phyloP scores from a whole-genome alignment of 2,329 filamentous ascomycete genomes.

The Leptosphaerulina australis region DNA sequence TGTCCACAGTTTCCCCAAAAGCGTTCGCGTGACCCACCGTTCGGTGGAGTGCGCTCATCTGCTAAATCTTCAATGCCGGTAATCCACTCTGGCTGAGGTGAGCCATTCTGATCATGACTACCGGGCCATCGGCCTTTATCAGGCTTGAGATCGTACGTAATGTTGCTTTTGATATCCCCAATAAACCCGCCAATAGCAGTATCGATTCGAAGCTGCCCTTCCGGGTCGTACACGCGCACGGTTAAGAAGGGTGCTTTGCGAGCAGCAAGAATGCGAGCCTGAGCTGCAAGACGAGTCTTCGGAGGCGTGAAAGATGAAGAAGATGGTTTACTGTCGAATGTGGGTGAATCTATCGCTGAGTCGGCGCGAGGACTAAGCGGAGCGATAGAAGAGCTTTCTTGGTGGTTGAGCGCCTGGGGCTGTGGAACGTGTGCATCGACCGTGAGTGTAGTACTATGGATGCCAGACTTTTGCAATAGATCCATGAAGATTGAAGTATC shows the following conservation, averaged over 20 bases:
- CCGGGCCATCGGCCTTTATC: slow-evolving; percentile 48
- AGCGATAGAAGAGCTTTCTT: not conserved
- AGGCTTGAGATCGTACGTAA: slow-evolving; percentile 66
- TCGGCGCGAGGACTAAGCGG: slow-evolving; percentile 26
- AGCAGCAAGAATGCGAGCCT: slow-evolving; percentile 67
- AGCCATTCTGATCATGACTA: slow-evolving; percentile 19
- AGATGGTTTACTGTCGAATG: slow-evolving; percentile 9
- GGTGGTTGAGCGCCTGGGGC: not conserved
- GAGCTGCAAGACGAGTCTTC: slow-evolving; percentile 68
- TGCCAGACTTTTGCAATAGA: slow-evolving; percentile 8
- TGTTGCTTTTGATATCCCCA: slow-evolving; percentile 63
- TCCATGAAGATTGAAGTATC: slow-evolving; percentile 31
- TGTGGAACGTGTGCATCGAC: slow-evolving; percentile 1
- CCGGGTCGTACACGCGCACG: slow-evolving; percentile 60
- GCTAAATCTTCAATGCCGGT: slow-evolving; percentile 33
- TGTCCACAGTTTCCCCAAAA: slow-evolving; percentile 28
- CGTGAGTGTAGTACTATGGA: not conserved
- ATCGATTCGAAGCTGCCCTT: slow-evolving; percentile 58
- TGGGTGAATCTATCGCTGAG: slow-evolving; percentile 25
- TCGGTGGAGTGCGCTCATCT: slow-evolving; percentile 16
- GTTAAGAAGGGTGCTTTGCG: slow-evolving; percentile 61
- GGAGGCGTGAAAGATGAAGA: slow-evolving; percentile 48
- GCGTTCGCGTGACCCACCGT: slow-evolving; percentile 3
- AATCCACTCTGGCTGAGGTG: slow-evolving; percentile 31
- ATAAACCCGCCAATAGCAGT: slow-evolving; percentile 66